Evolutionary conservation across 495 filamentous ascomycete genomes (phyloP).

Genomic region (Annulohypoxylon stygium): DNA sequence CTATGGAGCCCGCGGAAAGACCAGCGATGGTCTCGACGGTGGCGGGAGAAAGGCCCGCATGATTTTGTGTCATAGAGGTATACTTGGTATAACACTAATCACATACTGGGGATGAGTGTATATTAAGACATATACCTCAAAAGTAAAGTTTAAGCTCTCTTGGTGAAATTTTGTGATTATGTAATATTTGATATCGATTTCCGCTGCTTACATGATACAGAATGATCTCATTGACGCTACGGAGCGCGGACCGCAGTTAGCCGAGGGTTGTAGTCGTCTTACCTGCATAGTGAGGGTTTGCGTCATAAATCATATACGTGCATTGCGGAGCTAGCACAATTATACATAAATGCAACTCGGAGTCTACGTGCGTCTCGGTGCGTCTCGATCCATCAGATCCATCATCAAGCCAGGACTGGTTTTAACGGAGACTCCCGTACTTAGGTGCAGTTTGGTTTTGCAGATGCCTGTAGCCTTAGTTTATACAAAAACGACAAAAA

Average conservation of each 20-base stretch:
- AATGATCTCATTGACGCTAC: conserved; percentile 19
- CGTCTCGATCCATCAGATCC: not conserved
- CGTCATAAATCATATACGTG: conserved; percentile 19
- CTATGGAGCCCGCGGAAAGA: conserved; percentile 86
- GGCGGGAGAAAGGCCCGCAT: conserved; percentile 74
- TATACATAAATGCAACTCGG: conserved; percentile 20
- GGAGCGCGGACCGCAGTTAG: conserved; percentile 16
- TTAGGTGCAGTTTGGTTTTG: conserved; percentile 4
- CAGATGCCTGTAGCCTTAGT: conserved; percentile 1
- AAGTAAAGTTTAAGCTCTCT: not conserved
- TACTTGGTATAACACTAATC: conserved; percentile 2
- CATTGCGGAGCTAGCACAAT: not conserved
- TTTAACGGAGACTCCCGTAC: conserved; percentile 5
- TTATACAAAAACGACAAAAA: conserved; percentile 12
- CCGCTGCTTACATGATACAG: not conserved
- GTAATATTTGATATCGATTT: conserved; percentile 27
- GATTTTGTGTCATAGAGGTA: conserved; percentile 58
- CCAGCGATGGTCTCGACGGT: conserved; percentile 91
- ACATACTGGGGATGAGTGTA: conserved; percentile 24
- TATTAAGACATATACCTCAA: conserved; percentile 7
- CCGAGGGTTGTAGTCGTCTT: conserved; percentile 25
- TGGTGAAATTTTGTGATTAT: conserved; percentile 26
- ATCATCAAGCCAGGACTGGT: not conserved
- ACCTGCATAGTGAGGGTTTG: conserved; percentile 9
- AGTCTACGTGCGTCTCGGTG: conserved; percentile 23